Base-by-base conservation (phyloP, 305 asterid species). In the Rubia peregrina region DNA sequence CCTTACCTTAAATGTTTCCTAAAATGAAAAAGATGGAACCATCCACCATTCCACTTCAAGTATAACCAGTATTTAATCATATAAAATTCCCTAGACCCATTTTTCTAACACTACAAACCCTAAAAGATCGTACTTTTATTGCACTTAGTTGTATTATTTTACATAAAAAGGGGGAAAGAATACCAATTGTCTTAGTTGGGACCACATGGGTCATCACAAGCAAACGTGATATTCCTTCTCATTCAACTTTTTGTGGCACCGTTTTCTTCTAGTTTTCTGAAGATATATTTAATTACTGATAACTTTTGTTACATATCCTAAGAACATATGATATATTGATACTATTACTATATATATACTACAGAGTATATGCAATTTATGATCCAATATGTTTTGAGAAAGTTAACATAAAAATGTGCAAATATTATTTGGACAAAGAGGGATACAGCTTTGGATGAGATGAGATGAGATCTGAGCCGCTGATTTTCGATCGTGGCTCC, bases 21-120 rank as follows among this genome's bases (percentile, higher is more conserved):
- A 33, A 81, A 80, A 63, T 78, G 85, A 48, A 65, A 84, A 80
- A 73, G 84, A 69, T 67, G 66, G 81, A 77, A 81, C 80, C 75
- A 41, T 41, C 22, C 12, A 3, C 30, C n/a, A 38, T 8, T 2
- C 26, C 24, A 61, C 59, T 55, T 36, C 24, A 60, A 60, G 36
- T 60, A 33, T 57, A 57, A 19, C 11, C 38, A 51, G 36, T 43
- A 55, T 53, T 43, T 6, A 40, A 42, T 59, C 44, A 38, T 51
- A 5, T 51, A 16, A 51, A 17, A 51, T 17, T 0, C 10, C 22
- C 59, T 8, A 19, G 0, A 2, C 22, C 3, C 9, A 51, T n/a
- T 30, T 61, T 14, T 11, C 64, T 6, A 22, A 42, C 0, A 6
- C 4, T 60, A 56, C 5, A 72, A 76, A 84, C 62, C 74, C 86